These are phyloP conservation scores for Aspergillus diversus DNA, from an alignment of 495 filamentous ascomycete species.

Conservation along the genomic window DNA sequence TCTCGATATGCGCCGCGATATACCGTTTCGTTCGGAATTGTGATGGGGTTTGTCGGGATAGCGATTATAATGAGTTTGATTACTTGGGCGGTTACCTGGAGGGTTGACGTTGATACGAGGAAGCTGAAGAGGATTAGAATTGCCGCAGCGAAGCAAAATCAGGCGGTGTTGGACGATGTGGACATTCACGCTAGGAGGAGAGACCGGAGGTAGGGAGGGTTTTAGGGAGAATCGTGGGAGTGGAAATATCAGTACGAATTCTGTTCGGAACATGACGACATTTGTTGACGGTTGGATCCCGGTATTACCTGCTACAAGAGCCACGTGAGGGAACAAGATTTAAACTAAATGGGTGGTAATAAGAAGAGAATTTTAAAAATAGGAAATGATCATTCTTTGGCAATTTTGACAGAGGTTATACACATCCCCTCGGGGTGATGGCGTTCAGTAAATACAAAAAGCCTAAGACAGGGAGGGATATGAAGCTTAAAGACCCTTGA, in stretches of 20 bases:
- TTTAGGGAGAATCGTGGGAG: too few species aligned
- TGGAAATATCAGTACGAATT: too few species aligned
- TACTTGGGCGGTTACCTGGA: slow-evolving; percentile 29
- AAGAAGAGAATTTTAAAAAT: not conserved
- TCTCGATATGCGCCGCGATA: slow-evolving; percentile 38
- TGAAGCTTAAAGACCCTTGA: not conserved
- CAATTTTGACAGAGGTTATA: not conserved
- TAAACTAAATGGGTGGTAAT: not conserved
- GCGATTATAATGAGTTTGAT: slow-evolving; percentile 25
- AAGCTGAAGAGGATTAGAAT: slow-evolving; percentile 43
- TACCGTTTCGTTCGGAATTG: slow-evolving; percentile 33
- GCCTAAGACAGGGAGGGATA: not conserved
- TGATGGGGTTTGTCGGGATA: slow-evolving; percentile 37
- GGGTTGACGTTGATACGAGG: slow-evolving; percentile 44
- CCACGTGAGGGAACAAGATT: not conserved
- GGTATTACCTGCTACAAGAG: not conserved
- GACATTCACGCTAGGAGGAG: slow-evolving; percentile 33
- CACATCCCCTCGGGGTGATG: not conserved
- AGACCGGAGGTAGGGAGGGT: not conserved
- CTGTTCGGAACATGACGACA: too few species aligned
- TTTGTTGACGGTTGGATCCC: not conserved
- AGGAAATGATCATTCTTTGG: not conserved
- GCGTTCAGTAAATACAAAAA: not conserved
- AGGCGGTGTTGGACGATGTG: slow-evolving; percentile 48
- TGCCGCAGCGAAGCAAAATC: slow-evolving; percentile 38